Conservation (phyloP, 2,329 filamentous ascomycete genomes). For the Septoria petroselini region DNA sequence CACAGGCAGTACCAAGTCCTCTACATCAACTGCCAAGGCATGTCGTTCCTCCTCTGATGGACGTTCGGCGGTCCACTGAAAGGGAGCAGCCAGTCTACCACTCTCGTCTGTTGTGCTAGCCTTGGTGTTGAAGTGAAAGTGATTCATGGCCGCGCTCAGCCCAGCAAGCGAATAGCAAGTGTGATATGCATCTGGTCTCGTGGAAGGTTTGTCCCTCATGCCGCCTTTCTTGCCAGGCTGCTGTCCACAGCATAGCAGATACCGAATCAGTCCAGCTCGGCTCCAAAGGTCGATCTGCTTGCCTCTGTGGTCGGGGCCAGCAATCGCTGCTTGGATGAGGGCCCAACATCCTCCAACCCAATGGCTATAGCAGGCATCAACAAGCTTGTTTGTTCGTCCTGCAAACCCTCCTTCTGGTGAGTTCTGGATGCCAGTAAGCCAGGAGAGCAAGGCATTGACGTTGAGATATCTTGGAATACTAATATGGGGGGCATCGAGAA, state of each 20-base stretch:
- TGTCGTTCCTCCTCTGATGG: constrained; percentile 52
- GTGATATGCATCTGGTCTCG: constrained; percentile 87
- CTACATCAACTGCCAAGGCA: constrained; percentile 61
- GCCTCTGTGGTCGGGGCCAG: constrained; percentile 46
- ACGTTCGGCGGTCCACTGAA: constrained; percentile 48
- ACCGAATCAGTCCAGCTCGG: constrained; percentile 79
- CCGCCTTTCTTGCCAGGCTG: constrained; percentile 67
- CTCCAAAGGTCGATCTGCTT: constrained; percentile 60
- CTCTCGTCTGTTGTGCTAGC: constrained; percentile 19
- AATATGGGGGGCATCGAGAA: constrained; percentile 74
- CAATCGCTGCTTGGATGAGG: constrained; percentile 74
- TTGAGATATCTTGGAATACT: constrained; percentile 75
- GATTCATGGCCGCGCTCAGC: constrained; percentile 75
- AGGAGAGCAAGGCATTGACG: constrained; percentile 71
- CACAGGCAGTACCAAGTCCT: constrained; percentile 65
- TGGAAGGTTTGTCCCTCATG: constrained; percentile 87
- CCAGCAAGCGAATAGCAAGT: constrained; percentile 88
- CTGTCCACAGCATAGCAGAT: constrained; percentile 87
- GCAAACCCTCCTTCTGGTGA: constrained; percentile 89
- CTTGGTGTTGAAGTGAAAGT: constrained; percentile 46
- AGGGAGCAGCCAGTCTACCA: constrained; percentile 40
- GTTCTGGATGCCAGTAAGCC: constrained; percentile 87
- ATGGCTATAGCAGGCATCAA: constrained; percentile 97
- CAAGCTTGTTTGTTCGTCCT: constrained; percentile 93
- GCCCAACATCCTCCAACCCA: constrained; percentile 97